These are phyloP conservation scores for Tuber microsphaerosporum DNA, from an alignment of 495 filamentous ascomycete species.

Conservation along the genomic window DNA sequence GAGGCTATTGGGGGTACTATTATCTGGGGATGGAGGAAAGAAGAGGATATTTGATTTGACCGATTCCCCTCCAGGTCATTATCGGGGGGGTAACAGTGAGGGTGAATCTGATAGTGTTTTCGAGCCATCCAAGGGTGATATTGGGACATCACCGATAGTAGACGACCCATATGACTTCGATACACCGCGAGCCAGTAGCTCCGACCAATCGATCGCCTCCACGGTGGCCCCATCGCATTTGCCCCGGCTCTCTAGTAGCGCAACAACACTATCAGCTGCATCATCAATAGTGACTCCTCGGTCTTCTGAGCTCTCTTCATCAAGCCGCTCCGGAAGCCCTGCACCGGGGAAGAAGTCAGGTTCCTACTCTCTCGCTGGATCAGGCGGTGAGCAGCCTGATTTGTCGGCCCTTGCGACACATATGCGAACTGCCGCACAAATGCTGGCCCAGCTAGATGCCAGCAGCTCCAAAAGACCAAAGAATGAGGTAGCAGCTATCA, in stretches of 20 bases:
- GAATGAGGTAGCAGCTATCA: slow-evolving; percentile 66
- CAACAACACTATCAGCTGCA: slow-evolving; percentile 48
- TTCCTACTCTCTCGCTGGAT: slow-evolving; percentile 12
- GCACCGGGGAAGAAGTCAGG: slow-evolving; percentile 41
- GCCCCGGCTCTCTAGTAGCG: slow-evolving; percentile 52
- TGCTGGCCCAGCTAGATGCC: slow-evolving; percentile 68
- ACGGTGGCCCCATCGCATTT: slow-evolving; percentile 29
- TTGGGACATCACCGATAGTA: slow-evolving; percentile 60
- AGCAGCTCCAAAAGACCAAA: slow-evolving; percentile 64
- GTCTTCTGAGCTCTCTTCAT: slow-evolving; percentile 51
- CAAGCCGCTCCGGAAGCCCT: slow-evolving; percentile 57
- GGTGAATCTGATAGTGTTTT: slow-evolving; percentile 64
- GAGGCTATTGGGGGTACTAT: slow-evolving; percentile 52
- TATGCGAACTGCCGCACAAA: slow-evolving; percentile 71
- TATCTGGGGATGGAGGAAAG: slow-evolving; percentile 54
- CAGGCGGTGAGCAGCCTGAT: slow-evolving; percentile 54
- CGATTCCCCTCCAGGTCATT: slow-evolving; percentile 46
- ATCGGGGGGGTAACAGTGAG: slow-evolving; percentile 41
- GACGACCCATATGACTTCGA: slow-evolving; percentile 47
- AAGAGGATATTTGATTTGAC: slow-evolving; percentile 65
- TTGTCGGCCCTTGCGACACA: slow-evolving; percentile 68
- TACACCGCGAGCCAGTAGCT: slow-evolving; percentile 18
- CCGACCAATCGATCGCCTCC: slow-evolving; percentile 8
- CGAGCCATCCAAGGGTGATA: slow-evolving; percentile 63
- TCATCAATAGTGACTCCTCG: slow-evolving; percentile 53